Evolutionary conservation across 148 eudicot species (phyloP).

Genomic region (Vaccinium corymbosum): DNA sequence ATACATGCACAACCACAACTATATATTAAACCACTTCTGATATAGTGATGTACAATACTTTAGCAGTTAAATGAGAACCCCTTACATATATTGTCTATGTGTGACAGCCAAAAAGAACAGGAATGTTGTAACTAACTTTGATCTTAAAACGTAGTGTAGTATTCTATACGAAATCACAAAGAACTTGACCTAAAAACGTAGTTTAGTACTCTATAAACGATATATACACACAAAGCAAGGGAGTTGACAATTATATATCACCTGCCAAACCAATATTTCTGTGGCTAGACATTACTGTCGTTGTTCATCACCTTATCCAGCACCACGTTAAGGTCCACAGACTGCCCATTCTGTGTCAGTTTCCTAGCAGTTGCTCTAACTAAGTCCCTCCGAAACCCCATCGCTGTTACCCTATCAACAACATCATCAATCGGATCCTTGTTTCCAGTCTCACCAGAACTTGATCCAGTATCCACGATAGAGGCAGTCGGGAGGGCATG

Average conservation of each 20-base stretch:
- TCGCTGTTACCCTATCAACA: constrained; percentile 22
- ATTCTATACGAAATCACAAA: not conserved
- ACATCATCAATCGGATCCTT: constrained; percentile 25
- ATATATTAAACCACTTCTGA: not conserved
- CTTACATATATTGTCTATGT: not conserved
- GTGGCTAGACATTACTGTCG: not conserved
- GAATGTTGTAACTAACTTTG: not conserved
- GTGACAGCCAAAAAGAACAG: not conserved
- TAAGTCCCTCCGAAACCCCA: constrained; percentile 28
- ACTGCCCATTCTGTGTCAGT: constrained; percentile 21
- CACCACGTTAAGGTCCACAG: constrained; percentile 27
- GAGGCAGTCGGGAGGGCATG: constrained; percentile 21
- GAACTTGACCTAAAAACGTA: not conserved
- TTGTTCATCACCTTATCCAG: constrained; percentile 30
- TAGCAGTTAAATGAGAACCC: not conserved
- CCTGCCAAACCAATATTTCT: not conserved
- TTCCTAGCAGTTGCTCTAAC: constrained; percentile 22
- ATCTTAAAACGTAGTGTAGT: not conserved
- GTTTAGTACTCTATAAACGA: not conserved
- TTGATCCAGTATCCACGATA: constrained; percentile 1
- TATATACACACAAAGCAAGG: not conserved
- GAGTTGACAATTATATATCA: not conserved
- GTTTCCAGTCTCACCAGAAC: constrained; percentile 18
- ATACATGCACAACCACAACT: not conserved
- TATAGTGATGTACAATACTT: not conserved